Evolutionary conservation across 2,329 filamentous ascomycete genomes (phyloP).

Genomic region (Aspergillus aculeatinus): DNA sequence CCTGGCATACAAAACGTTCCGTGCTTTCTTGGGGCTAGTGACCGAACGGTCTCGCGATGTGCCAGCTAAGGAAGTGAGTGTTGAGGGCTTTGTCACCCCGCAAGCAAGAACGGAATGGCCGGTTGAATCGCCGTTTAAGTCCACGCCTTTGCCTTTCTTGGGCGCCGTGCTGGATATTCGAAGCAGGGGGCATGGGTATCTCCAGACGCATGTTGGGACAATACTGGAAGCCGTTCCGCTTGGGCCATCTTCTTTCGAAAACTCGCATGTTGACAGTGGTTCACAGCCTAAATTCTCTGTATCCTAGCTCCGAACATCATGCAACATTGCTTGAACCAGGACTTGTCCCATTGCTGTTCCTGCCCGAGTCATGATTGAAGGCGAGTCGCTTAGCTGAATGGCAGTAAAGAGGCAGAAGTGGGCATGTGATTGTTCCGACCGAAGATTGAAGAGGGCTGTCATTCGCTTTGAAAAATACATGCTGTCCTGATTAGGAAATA

Average conservation of each 20-base stretch:
- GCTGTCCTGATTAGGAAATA: too few relatives aligned
- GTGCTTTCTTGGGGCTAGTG: constrained; percentile 23
- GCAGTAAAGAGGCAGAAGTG: too few relatives aligned
- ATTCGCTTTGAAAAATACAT: too few relatives aligned
- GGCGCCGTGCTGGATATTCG: constrained; percentile 36
- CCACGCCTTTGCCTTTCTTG: constrained; percentile 43
- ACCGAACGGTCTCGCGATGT: constrained; percentile 40
- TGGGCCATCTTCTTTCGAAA: constrained; percentile 32
- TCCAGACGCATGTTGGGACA: constrained; percentile 46
- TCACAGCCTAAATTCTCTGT: too few relatives aligned
- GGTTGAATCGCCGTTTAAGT: constrained; percentile 32
- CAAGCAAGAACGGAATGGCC: constrained; percentile 23
- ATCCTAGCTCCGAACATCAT: too few relatives aligned
- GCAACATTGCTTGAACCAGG: too few relatives aligned
- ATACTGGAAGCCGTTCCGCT: constrained; percentile 38
- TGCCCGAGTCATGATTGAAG: too few relatives aligned
- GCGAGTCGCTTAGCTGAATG: too few relatives aligned
- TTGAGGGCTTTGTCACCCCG: constrained; percentile 32
- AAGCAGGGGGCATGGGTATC: constrained; percentile 43
- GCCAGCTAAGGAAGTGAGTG: constrained; percentile 15
- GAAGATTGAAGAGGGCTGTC: too few relatives aligned
- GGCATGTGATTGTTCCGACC: too few relatives aligned
- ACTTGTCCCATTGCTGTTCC: too few relatives aligned
- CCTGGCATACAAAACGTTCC: constrained; percentile 50
- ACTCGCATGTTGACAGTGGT: too few relatives aligned